Evolutionary conservation across 768 basidiomycete species (phyloP), one percentile per base, ranked within the genome.

Genomic region (Botryobasidium botryosum): DNA sequence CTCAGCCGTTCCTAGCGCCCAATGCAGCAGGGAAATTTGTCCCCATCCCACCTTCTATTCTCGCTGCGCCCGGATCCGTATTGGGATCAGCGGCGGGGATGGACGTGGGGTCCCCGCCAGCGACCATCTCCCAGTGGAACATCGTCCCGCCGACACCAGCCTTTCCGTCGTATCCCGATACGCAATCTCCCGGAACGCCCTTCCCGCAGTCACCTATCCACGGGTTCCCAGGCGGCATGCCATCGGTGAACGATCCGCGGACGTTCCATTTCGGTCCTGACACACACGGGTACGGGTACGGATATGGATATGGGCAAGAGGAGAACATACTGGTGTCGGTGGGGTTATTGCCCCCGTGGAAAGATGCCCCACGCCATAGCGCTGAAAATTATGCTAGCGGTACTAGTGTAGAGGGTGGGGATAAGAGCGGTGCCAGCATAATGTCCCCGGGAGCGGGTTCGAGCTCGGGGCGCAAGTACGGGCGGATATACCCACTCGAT

Each of bases 401-500:
- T 24, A 29, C 37, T 25, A 27, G 28, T 17, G 62, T 86, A 48
- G 66, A 85, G 13, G 72, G 85, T 26, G 82, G 79, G 10, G 74
- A 82, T 8, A n/a, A n/a, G 78, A 78, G 13, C 57, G 71, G 24
- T 56, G 66, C 18, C 58, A 57, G 7, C 46, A 56, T 1, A 15
- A 35, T 18, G 28, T 32, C n/a, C 32, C 44, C 6, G 40, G 29
- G 12, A 39, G 31, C 39, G 26, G 18, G 13, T 10, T 26, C 1
- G 54, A 54, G 8, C 21, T 46, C 47, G 51, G 28, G 46, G 49
- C 26, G 7, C 47, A 43, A 25, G 35, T 58, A 58, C 27, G 68
- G 61, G 49, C 44, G 65, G 61, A 75, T 88, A 55, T 78, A 74
- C 50, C 80, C 81, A 15, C 63, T 79, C 23, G 75, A 83, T 52